phyloP scores from a whole-genome alignment of 2,329 filamentous ascomycete genomes.

The Bipolaris oryzae region DNA sequence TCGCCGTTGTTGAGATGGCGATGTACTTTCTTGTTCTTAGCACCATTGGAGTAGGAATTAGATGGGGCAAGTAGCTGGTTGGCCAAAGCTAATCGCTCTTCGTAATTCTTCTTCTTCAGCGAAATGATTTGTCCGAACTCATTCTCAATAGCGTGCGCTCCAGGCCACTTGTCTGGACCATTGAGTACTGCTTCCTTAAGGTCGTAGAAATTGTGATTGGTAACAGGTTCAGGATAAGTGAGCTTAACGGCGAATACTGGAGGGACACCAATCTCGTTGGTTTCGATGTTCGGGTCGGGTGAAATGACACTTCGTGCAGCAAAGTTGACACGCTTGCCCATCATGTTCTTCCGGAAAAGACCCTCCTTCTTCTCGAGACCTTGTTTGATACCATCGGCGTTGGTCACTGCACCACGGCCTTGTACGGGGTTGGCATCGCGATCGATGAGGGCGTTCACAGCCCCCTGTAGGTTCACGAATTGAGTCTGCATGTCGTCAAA shows the following conservation, averaged over 20 bases:
- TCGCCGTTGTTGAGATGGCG: slow-evolving; percentile 96
- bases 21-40: slow-evolving; percentile 93
- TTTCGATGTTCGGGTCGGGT: slow-evolving; percentile 97
- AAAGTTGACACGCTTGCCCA: slow-evolving; percentile 99
- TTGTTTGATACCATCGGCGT: slow-evolving; percentile 96
- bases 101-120: slow-evolving; percentile 81
- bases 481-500: slow-evolving; percentile 80
- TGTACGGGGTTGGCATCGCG: slow-evolving; percentile 82
- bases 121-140: slow-evolving; percentile 92
- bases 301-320: slow-evolving; percentile 97
- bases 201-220: slow-evolving; percentile 94
- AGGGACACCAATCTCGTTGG: slow-evolving; percentile 97
- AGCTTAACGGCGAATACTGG: slow-evolving; percentile 97
- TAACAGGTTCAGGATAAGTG: slow-evolving; percentile 96
- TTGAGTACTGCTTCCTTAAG: slow-evolving; percentile 97
- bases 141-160: slow-evolving; percentile 92
- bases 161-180: slow-evolving; percentile 90
- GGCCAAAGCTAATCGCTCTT: slow-evolving; percentile 86
- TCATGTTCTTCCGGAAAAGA: slow-evolving; percentile 99
- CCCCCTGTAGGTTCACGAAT: slow-evolving; percentile 83
- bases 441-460: slow-evolving; percentile 92
- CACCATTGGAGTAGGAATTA: slow-evolving; percentile 72
- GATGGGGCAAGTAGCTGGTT: slow-evolving; percentile 91
- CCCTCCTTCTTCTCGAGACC: slow-evolving; percentile 98
- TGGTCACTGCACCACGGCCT: slow-evolving; percentile 75